Evolutionary conservation across 441 rosid species (phyloP), one percentile per base, ranked within the genome.

Genomic region (Jatropha multifida): DNA sequence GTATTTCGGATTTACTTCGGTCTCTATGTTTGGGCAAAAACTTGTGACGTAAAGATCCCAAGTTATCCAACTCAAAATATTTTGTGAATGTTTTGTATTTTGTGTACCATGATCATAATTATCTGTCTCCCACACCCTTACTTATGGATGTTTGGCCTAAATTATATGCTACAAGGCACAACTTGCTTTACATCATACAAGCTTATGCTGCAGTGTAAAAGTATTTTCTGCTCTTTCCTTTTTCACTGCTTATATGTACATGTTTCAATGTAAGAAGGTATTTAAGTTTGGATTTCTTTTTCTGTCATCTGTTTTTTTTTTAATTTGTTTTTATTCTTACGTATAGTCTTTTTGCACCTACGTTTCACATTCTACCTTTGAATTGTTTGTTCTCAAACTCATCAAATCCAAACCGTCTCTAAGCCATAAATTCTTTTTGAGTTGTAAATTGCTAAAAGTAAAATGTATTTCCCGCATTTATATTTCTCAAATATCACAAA

Each of bases 101-200:
- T 40, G 3, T 0, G 42, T 55, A 12, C 5, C 60, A 26, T 12
- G 10, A 27, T 27, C 73, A 15, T 20, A 7, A 17, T 37, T 44
- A 18, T 17, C 7, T 60, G 3, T 7, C 32, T 58, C 38, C 26
- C 52, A 32, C 38, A 26, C 48, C n/a, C 40, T 59, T 12, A 26
- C 20, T 68, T 61, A 20, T 59, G 67, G 40, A 68, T 48, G n/a
- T 66, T 60, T 49, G 37, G 68, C 52, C 65, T 7, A 68, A 51
- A 44, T 27, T 75, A 27, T 68, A 4, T 73, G 60, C 40, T 40
- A 23, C n/a, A 5, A 20, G 3, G 27, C 5, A 14, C 20, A 7
- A 48, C 60, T 60, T 59, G 49, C 27, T 20, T 37, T 51, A 15
- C 37, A 13, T 32, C n/a, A 51, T 58, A 38, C 48, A 5, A 4